phyloP scores from a whole-genome alignment of 495 filamentous ascomycete genomes.

The Aspergillus mulundensis region DNA sequence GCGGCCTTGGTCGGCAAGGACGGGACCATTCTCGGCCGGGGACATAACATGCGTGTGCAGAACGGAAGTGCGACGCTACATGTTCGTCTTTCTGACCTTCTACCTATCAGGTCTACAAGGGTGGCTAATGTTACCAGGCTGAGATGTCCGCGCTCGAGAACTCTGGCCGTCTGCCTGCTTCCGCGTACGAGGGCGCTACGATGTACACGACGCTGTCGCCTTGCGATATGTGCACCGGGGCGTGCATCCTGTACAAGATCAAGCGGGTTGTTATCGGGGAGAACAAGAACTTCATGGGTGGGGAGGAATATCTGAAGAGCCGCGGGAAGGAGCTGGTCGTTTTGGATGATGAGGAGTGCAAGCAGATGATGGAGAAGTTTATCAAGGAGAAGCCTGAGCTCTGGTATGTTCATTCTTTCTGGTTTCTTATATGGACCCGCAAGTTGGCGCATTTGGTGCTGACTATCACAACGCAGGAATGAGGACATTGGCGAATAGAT shows the following conservation, averaged over 20 bases:
- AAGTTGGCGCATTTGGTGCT: slow-evolving; percentile 1
- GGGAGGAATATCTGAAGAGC: slow-evolving; percentile 67
- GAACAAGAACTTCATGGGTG: slow-evolving; percentile 73
- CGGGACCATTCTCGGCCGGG: slow-evolving; percentile 71
- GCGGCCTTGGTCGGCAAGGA: slow-evolving; percentile 67
- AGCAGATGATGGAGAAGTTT: slow-evolving; percentile 71
- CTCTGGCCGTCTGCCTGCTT: slow-evolving; percentile 69
- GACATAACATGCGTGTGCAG: slow-evolving; percentile 80
- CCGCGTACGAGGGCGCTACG: slow-evolving; percentile 66
- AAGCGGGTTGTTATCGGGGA: slow-evolving; percentile 80
- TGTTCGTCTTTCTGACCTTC: slow-evolving; percentile 42
- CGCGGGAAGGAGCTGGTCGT: slow-evolving; percentile 74
- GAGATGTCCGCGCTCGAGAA: slow-evolving; percentile 79
- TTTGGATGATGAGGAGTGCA: slow-evolving; percentile 63
- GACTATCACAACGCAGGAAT: slow-evolving; percentile 51
- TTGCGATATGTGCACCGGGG: slow-evolving; percentile 87
- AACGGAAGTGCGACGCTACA: slow-evolving; percentile 71
- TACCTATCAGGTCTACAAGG: neutral
- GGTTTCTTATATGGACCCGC: no score
- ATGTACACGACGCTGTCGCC: slow-evolving; percentile 88
- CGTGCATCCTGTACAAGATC: slow-evolving; percentile 76
- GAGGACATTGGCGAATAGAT: slow-evolving; percentile 68
- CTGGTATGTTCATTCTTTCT: slow-evolving; percentile 52
- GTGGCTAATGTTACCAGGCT: slow-evolving; percentile 44
- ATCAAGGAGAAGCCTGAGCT: slow-evolving; percentile 71